A percentile compares a stretch with the other conserved stretches of the same genome.
Evolutionary conservation across 1,284 basidiomycete genomes (phyloP).

Genomic region (Meripilus lineatus): DNA sequence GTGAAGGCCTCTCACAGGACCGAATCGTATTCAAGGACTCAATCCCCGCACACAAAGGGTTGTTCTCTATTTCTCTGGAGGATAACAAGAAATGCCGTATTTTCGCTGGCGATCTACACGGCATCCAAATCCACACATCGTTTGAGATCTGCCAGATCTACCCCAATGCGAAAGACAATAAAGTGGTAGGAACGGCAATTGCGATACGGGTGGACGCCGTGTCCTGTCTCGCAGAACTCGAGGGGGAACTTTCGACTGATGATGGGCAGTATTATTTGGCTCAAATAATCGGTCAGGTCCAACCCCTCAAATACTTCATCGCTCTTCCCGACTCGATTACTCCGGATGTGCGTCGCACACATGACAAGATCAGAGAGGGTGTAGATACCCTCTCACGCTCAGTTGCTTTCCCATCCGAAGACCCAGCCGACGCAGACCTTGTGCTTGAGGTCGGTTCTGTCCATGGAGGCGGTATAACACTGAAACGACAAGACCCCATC

Average conservation of each 20-base stretch:
- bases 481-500: slow-evolving; percentile 5
- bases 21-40: slow-evolving; percentile 11
- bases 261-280: too few species aligned
- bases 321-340: too few species aligned
- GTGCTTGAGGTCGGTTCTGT: slow-evolving; percentile 7
- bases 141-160: slow-evolving; percentile 11
- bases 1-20: slow-evolving; percentile 11
- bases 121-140: slow-evolving; percentile 3
- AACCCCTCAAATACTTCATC: too few species aligned
- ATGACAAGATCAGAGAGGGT: neutral
- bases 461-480: slow-evolving; percentile 4
- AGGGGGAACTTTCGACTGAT: too few species aligned
- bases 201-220: slow-evolving; percentile 4
- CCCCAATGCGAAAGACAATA: neutral
- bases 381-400: too few species aligned
- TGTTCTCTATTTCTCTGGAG: slow-evolving; percentile 1
- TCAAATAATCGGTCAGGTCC: too few species aligned
- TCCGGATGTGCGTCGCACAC: too few species aligned
- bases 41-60: slow-evolving; percentile 1
- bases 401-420: too few species aligned
- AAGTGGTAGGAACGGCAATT: slow-evolving; percentile 7
- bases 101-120: slow-evolving; percentile 10
- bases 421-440: slow-evolving; percentile 3
- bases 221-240: slow-evolving; percentile 6
- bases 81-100: slow-evolving; percentile 1